Evolutionary conservation across 2,329 filamentous ascomycete genomes (phyloP).

Genomic region (Cercospora sesami): DNA sequence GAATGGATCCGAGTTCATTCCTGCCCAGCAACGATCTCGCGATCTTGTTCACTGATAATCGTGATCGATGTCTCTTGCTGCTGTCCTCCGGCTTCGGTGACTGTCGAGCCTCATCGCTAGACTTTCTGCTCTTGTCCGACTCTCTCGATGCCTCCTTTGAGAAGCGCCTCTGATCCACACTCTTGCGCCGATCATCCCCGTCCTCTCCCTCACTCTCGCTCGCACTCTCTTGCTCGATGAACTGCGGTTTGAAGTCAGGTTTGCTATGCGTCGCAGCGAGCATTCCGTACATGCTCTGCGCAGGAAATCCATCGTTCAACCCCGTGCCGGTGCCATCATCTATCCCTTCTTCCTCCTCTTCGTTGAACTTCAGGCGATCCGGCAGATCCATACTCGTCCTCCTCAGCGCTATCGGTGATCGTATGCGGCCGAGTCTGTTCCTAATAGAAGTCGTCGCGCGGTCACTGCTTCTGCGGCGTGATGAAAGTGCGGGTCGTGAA

Average conservation of each 20-base stretch:
- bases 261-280: conserved; percentile 84
- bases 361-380: conserved; percentile 23
- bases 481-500: conserved; percentile 11
- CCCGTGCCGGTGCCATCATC: conserved; percentile 26
- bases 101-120: conserved; percentile 3
- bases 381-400: conserved; percentile 24
- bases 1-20: conserved; percentile 49
- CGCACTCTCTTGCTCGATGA: conserved; percentile 69
- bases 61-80: conserved; percentile 50
- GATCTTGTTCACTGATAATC: conserved; percentile 65
- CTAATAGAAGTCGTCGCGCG: neutral
- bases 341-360: conserved; percentile 23
- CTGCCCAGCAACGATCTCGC: conserved; percentile 57
- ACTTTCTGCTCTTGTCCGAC: conserved; percentile 1
- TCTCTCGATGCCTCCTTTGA: conserved; percentile 10
- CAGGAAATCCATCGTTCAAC: conserved; percentile 63
- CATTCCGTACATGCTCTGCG: conserved; percentile 91
- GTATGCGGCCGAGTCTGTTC: conserved; percentile 8
- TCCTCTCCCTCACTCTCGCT: conserved; percentile 59
- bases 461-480: conserved; percentile 10
- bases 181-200: conserved; percentile 17
- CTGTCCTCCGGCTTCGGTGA: conserved; percentile 13
- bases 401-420: conserved; percentile 5
- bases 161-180: conserved; percentile 14
- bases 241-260: conserved; percentile 67